Evolutionary conservation across 208 protist genomes (phyloP), one percentile per base, ranked within the genome.

Genomic region (Leishmania guyanensis): DNA sequence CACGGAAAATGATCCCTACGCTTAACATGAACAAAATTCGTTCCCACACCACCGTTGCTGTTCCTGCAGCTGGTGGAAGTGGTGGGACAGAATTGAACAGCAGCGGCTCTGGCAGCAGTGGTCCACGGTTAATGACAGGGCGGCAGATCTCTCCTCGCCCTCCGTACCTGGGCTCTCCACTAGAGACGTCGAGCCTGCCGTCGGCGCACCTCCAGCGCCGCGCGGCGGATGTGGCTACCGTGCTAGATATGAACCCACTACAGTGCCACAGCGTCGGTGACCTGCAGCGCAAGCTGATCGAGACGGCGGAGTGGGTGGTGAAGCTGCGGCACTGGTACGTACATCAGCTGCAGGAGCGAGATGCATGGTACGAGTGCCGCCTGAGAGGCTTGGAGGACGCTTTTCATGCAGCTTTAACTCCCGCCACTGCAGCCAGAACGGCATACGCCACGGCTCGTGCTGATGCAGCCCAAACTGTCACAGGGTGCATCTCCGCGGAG

Each of bases 241-340:
- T 94, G 72, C 75, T 96, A 17, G 86, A 88, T 64, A 88, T 92
- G 83, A 91, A 96, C 51, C 78, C 88, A 26, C 79, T 91, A 71
- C 85, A 90, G 53, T 89, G 90, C 82, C 65, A 81, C 39, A 90
- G 90, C 80, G 82, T 92, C n/a, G 72, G 16, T 3, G 53, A 84
- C 16, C 78, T 96, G 62, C 91, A 96, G 78, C 83, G 85, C 29
- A 86, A 85, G 78, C 85, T 92, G 46, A 84, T 96, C n/a, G 89
- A 94, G 79, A 82, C 88, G 60, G 88, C 87, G 33, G 93, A 96
- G 88, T 85, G 86, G 60, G 70, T 90, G 9, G 48, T 91, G 74
- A 70, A 71, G 54, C 60, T 93, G 78, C 84, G 89, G 51, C 79
- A 76, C 70, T 92, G 83, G 85, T 93, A 94, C 81, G 82, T 84